Conservation (phyloP, 495 filamentous ascomycete species). For the Hypoxylon lienhwacheense region DNA sequence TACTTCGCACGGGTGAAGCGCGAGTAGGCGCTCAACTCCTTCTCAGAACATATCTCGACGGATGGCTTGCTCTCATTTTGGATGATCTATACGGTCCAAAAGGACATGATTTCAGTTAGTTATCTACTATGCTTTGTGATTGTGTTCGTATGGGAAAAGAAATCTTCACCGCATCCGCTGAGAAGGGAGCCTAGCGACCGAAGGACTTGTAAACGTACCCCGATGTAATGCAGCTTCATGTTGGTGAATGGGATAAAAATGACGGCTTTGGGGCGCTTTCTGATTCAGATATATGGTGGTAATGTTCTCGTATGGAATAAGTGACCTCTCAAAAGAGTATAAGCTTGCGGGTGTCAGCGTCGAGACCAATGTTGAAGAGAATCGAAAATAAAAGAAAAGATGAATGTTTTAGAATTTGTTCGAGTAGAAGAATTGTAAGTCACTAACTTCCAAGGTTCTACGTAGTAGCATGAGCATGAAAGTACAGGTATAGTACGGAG, state of each 20-base stretch:
- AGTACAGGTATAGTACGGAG: no score
- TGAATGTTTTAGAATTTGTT: no score
- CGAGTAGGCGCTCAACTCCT: constrained; percentile 78
- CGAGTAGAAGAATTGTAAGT: no score
- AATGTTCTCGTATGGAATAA: no score
- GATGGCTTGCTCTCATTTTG: constrained; percentile 79
- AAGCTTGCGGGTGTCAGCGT: neutral
- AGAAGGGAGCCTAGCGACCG: constrained; percentile 2
- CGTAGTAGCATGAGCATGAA: no score
- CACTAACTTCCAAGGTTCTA: no score
- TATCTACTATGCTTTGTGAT: neutral
- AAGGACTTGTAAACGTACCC: constrained; percentile 57
- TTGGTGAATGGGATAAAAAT: constrained; percentile 38
- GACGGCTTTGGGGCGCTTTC: neutral
- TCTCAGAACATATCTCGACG: constrained; percentile 76
- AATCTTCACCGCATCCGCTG: no score
- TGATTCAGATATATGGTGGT: no score
- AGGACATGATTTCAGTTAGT: constrained; percentile 22
- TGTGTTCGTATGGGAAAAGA: neutral
- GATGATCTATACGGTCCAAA: constrained; percentile 61
- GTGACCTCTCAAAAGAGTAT: constrained; percentile 1
- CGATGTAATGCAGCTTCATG: constrained; percentile 96
- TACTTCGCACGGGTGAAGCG: constrained; percentile 76
- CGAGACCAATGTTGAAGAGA: no score
- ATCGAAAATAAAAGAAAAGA: no score